Conservation (phyloP, 345 rosid species). For the Zanthoxylum bungeanum region DNA sequence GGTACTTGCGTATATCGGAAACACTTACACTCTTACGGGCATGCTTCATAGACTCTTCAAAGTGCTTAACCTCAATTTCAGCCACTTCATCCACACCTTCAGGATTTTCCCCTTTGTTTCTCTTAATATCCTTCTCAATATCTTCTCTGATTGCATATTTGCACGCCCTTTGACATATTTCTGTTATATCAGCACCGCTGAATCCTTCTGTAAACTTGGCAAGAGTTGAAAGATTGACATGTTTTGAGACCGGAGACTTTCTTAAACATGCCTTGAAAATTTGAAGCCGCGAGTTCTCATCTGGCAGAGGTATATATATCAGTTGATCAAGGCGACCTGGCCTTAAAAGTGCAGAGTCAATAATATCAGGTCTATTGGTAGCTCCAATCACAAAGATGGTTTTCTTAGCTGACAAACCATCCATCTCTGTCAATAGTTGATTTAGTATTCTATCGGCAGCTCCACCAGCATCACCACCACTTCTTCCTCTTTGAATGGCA, state of each 20-base stretch:
- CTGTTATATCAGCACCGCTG: conserved; percentile 15
- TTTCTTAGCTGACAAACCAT: conserved; percentile 11
- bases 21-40: conserved; percentile 19
- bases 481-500: conserved; percentile 14
- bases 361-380: conserved; percentile 17
- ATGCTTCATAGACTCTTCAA: conserved; percentile 16
- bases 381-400: conserved; percentile 8
- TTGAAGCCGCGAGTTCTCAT: conserved; percentile 14
- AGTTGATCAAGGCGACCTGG: conserved; percentile 19
- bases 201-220: conserved; percentile 15
- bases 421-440: conserved; percentile 19
- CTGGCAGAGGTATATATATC: conserved; percentile 19
- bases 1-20: conserved; percentile 15
- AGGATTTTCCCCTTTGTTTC: background rate
- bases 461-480: conserved; percentile 23
- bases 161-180: conserved; percentile 12
- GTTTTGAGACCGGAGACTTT: conserved; percentile 20
- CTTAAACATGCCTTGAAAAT: conserved; percentile 22
- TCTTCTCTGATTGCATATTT: conserved; percentile 13
- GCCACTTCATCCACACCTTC: background rate
- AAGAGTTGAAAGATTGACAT: conserved; percentile 12
- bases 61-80: conserved; percentile 14
- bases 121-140: conserved; percentile 15
- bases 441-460: conserved; percentile 20
- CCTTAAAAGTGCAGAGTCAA: conserved; percentile 18